Base-by-base conservation (phyloP, 2,329 filamentous ascomycete species). In the Sporothrix curviconia region DNA sequence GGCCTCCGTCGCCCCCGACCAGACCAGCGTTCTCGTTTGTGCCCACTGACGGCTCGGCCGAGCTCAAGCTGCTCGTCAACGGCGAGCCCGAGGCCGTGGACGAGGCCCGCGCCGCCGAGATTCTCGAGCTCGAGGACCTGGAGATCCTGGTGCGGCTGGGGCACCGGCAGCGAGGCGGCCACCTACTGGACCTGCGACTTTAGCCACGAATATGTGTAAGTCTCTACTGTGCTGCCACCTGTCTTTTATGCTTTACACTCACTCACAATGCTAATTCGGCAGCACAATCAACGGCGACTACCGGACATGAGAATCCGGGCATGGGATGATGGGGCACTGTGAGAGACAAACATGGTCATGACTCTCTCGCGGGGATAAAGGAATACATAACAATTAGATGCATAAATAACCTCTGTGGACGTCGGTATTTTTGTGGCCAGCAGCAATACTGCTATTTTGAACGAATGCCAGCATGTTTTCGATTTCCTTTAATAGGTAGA, bases 171-270 rank as follows among this genome's bases (percentile, higher is more conserved):
- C 34, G 78, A 85, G 67, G 81, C 86, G 69, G 85, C 86, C 1
- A 82, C 84, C 5, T 89, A 90, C 70, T 94, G 88, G 84, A 94
- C 89, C 39, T 94, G 90, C 68, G 90, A 95, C 70, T 90, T 92
- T 64, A 90, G 86, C 68, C 88, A 92, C 67, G 88, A 92, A 77
- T 95, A 84, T 68, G 82, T 83, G 69, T 68, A 62, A 70, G 67
- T 69, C 19, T 17, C 14, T 11, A 17, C 39, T 7, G 5, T 14
- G 2, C 7, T 7, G 8, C 19, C 7, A 2, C 1, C 9, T 34
- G 15, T 37, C n/a, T 2, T 17, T 22, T 36, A 11, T 30, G 19
- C 30, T 52, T 19, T 24, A 15, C 3, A 15, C 25, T 19, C 25
- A 17, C 4, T 5, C 36, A 11, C 4, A 17, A 11, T 6, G 28